Conservation (phyloP, 192 early-diverging fungal species). For the Rhizophagus sp. region DNA sequence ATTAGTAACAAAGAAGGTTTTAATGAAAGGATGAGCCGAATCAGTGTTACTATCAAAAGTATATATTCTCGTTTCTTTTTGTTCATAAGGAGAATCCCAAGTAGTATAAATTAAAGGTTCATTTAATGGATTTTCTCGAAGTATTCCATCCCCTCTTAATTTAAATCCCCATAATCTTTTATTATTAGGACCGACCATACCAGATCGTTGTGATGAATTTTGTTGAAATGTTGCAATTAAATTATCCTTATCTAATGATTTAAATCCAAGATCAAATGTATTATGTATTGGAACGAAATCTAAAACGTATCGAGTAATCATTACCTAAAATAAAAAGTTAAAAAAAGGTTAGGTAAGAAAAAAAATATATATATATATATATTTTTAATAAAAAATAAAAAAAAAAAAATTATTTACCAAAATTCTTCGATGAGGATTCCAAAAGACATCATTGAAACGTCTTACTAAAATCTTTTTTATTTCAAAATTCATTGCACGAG, state of each 20-base stretch:
- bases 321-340: background rate
- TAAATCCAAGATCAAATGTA: background rate
- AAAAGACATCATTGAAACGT: background rate
- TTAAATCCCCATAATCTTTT: background rate
- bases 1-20: slow-evolving; percentile 3
- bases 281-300: slow-evolving; percentile 6
- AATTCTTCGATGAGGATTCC: background rate
- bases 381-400: background rate
- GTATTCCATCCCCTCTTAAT: slow-evolving; percentile 1
- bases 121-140: background rate
- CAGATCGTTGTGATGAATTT: background rate
- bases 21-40: background rate
- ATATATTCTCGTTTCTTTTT: background rate
- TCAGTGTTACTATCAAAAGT: background rate
- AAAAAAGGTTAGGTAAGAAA: background rate
- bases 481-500: background rate
- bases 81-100: background rate
- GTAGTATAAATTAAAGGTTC: background rate
- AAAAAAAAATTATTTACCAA: background rate
- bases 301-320: background rate
- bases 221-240: background rate
- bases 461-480: background rate
- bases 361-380: background rate
- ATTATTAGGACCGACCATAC: background rate
- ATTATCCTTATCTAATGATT: background rate